phyloP scores from a whole-genome alignment of 1,284 basidiomycete genomes.

The Hemileia vastatrix region DNA sequence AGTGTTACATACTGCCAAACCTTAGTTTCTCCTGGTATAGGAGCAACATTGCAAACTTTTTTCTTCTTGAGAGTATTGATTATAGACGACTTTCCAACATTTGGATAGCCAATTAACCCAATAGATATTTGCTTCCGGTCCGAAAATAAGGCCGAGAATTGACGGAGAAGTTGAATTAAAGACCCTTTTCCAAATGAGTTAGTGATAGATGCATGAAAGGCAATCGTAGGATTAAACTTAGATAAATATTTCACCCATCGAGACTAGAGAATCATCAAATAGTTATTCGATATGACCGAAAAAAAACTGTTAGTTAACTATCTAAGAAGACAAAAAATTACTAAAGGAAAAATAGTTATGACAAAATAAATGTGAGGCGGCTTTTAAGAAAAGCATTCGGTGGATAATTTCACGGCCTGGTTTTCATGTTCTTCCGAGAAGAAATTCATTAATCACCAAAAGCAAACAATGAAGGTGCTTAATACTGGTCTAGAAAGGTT shows the following conservation, averaged over 20 bases:
- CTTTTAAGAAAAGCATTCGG: no score
- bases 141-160: conserved; percentile 92
- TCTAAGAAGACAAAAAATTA: conserved; percentile 18
- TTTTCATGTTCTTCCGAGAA: conserved; percentile 49
- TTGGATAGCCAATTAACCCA: conserved; percentile 95
- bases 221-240: conserved; percentile 85
- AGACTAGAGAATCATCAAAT: conserved; percentile 53
- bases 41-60: conserved; percentile 94
- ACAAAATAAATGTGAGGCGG: no score
- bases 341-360: conserved; percentile 23
- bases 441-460: conserved; percentile 46
- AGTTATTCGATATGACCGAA: conserved; percentile 20
- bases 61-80: conserved; percentile 99
- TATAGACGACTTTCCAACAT: conserved; percentile 92
- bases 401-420: no score
- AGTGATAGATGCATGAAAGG: conserved; percentile 97
- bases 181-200: conserved; percentile 99
- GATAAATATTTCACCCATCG: conserved; percentile 95
- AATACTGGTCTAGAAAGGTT: no score
- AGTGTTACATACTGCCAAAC: conserved; percentile 99
- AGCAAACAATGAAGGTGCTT: conserved; percentile 30
- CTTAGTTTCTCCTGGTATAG: conserved; percentile 97
- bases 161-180: conserved; percentile 88
- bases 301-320: conserved; percentile 18
- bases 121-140: conserved; percentile 99